Base-by-base conservation (phyloP, 176 grass and related monocot genomes). In the Triticum timopheevii region DNA sequence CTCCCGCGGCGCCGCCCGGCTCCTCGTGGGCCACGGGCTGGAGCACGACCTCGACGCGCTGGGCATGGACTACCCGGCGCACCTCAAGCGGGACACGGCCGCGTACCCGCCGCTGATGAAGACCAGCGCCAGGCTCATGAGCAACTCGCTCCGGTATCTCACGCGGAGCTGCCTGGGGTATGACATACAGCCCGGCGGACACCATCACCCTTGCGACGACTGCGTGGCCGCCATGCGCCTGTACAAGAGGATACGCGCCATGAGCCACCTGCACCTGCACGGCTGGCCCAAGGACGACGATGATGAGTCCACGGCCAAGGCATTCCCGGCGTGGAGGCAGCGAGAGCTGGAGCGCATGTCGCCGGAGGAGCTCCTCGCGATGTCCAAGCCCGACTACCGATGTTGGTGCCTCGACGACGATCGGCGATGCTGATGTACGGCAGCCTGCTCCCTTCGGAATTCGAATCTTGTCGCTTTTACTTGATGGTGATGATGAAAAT, bases 41-140 rank as follows among this genome's bases (percentile, higher is more conserved):
- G 90, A 97, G 27, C 92, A 91, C 63, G 92, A 94, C 86, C 95
- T 97, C 9, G 65, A 87, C 1, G 84, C 86, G 67, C 90, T 97
- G 2, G 88, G 88, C n/a, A 28, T 94, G 13, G 92, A 97, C 24
- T 91, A 89, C 61, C 95, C 95, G 77, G 71, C 19, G 7, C 65
- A 86, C 52, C 78, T 92, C 2, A 92, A 84, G 36, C 86, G 95
- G 28, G 95, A 97, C 82, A 97, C 88, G 52, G 95, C 95, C 9
- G 66, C 38, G 13, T 94, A 97, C 86, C 90, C 95, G 65, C 90
- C 92, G 34, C 81, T 97, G 63, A 94, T 94, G 95, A 97, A 94
- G 84, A 97, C 95, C 22, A 97, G 92, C 58, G 58, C 20, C 92
- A 90, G 79, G 90, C 90, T 56, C 16, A 56, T 97, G 24, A 97